Percentiles rank a stretch among this genome's conserved stretches.
Evolutionary conservation across 768 basidiomycete genomes (phyloP).

Genomic region (Saitozyma sp.): DNA sequence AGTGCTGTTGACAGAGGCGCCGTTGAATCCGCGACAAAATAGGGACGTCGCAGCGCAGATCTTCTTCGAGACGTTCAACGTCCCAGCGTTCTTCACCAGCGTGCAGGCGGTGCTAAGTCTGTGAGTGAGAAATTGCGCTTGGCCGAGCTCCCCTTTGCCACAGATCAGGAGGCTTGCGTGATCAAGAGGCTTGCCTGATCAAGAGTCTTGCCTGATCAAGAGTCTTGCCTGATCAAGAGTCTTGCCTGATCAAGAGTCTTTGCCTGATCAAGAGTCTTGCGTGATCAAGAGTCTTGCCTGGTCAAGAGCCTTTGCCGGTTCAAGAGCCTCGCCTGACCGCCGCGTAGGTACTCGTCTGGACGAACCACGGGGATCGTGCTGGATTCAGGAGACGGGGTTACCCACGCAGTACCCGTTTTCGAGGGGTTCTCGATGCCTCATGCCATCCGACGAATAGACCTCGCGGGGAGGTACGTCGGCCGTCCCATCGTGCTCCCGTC

Average conservation of each 20-base stretch:
- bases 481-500: not conserved
- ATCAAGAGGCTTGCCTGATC: too few species aligned
- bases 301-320: too few species aligned
- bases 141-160: not conserved
- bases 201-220: too few species aligned
- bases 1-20: slow-evolving; percentile 94
- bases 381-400: slow-evolving; percentile 98
- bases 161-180: not conserved
- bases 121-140: slow-evolving; percentile 60
- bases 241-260: too few species aligned
- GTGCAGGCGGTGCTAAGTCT: slow-evolving; percentile 95
- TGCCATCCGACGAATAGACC: slow-evolving; percentile 91
- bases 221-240: not conserved
- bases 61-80: slow-evolving; percentile 99
- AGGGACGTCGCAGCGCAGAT: slow-evolving; percentile 96
- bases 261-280: too few species aligned
- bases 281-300: too few species aligned
- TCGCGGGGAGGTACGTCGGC: slow-evolving; percentile 78
- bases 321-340: not conserved
- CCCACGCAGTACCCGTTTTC: slow-evolving; percentile 97
- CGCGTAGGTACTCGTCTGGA: slow-evolving; percentile 86
- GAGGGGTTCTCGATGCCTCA: slow-evolving; percentile 99
- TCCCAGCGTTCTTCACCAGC: slow-evolving; percentile 92
- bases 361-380: slow-evolving; percentile 98
- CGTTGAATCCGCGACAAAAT: slow-evolving; percentile 93